phyloP scores from a whole-genome alignment of 805 yeast genomes.

The Teunomyces lycoperdinae region DNA sequence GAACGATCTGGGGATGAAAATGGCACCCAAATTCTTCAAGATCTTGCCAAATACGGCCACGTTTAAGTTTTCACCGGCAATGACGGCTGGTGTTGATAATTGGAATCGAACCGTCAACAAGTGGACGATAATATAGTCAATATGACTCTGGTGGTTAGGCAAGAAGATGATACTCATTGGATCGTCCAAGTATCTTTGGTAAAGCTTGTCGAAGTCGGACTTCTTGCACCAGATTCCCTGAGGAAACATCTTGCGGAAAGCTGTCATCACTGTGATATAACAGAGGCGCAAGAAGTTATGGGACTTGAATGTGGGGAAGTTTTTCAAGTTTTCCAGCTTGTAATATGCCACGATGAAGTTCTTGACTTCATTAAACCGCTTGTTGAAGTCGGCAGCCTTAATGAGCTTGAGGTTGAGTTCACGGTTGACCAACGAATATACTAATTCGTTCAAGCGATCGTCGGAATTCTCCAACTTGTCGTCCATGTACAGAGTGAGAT shows the following conservation, averaged over 20 bases:
- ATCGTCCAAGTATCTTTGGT: conserved; percentile 29
- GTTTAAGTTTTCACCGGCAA: conserved; percentile 66
- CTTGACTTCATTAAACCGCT: conserved; percentile 36
- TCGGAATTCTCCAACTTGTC: conserved; percentile 32
- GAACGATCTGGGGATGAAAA: conserved; percentile 53
- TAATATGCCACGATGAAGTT: conserved; percentile 37
- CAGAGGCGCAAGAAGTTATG: conserved; percentile 29
- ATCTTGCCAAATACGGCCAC: conserved; percentile 53
- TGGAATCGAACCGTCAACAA: conserved; percentile 52
- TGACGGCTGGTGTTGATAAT: conserved; percentile 52
- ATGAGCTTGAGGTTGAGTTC: conserved; percentile 39
- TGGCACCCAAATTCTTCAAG: conserved; percentile 52
- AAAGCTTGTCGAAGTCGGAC: conserved; percentile 27
- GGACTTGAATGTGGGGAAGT: conserved; percentile 32
- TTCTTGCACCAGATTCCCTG: conserved; percentile 39
- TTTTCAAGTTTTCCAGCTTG: conserved; percentile 31
- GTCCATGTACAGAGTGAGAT: conserved; percentile 28
- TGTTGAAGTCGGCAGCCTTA: conserved; percentile 28
- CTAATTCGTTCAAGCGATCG: conserved; percentile 32
- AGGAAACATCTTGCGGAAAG: conserved; percentile 39
- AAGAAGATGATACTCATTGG: conserved; percentile 48
- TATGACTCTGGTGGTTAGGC: conserved; percentile 62
- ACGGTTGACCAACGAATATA: conserved; percentile 31
- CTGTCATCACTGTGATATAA: conserved; percentile 35
- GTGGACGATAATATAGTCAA: conserved; percentile 59